Percentiles rank a stretch among this genome's conserved stretches.
phyloP scores from a whole-genome alignment of 2,329 filamentous ascomycete genomes.

The Penicillium sp. region DNA sequence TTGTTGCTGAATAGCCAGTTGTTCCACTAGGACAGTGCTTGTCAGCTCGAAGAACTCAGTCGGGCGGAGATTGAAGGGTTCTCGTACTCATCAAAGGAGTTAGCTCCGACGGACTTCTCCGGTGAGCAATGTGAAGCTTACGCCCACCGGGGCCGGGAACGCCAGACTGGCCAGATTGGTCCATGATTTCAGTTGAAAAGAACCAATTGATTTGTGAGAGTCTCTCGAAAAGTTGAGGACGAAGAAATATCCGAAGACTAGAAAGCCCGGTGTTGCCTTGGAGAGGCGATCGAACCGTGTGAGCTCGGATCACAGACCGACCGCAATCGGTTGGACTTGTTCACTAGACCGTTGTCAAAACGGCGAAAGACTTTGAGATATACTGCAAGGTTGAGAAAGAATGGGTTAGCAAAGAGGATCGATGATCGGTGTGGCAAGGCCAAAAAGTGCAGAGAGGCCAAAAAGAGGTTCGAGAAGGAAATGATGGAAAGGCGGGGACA shows the following conservation, averaged over 20 bases:
- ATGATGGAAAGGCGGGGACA: too few species aligned
- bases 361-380: conserved; percentile 8
- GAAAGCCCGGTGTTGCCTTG: conserved; percentile 22
- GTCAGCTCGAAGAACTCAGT: not conserved
- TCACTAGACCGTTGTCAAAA: conserved; percentile 20
- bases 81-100: conserved; percentile 92
- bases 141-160: conserved; percentile 70
- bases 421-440: conserved; percentile 2
- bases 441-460: not conserved
- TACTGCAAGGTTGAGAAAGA: conserved; percentile 13
- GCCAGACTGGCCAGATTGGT: conserved; percentile 55
- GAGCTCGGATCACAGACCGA: conserved; percentile 23
- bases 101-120: conserved; percentile 92
- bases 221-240: conserved; percentile 14
- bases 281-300: conserved; percentile 23
- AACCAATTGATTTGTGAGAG: conserved; percentile 17
- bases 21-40: conserved; percentile 64
- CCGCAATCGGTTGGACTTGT: conserved; percentile 18
- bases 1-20: conserved; percentile 95
- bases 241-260: conserved; percentile 14
- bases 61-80: not conserved
- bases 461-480: conserved; percentile 1
- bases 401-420: conserved; percentile 14
- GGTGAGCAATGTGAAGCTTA: conserved; percentile 93
- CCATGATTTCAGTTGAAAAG: conserved; percentile 47